Conservation (phyloP, 2,329 filamentous ascomycete species). For the Colletotrichum tabaci region DNA sequence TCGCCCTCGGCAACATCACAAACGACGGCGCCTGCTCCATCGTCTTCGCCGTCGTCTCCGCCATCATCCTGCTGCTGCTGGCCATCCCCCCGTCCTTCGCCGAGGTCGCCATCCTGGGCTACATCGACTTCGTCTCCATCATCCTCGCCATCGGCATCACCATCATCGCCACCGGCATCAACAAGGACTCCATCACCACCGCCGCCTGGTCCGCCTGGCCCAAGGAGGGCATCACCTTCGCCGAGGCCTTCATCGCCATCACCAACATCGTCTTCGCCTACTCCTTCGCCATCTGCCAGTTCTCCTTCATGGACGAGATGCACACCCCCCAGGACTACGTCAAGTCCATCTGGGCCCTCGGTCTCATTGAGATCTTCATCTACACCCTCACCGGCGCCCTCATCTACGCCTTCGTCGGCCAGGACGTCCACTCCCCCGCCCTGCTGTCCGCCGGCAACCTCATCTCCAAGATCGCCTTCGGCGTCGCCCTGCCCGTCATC, state of each 20-base stretch:
- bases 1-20: slow-evolving; percentile 77
- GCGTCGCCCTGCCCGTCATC: slow-evolving; percentile 80
- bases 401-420: slow-evolving; percentile 79
- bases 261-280: slow-evolving; percentile 82
- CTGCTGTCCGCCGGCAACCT: slow-evolving; percentile 74
- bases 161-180: slow-evolving; percentile 75
- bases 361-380: slow-evolving; percentile 73
- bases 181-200: slow-evolving; percentile 47
- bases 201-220: slow-evolving; percentile 62
- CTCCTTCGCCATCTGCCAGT: slow-evolving; percentile 68
- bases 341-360: slow-evolving; percentile 73
- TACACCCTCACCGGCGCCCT: slow-evolving; percentile 78
- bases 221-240: slow-evolving; percentile 61
- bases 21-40: slow-evolving; percentile 65
- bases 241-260: slow-evolving; percentile 72
- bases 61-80: slow-evolving; percentile 62
- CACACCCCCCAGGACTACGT: slow-evolving; percentile 62
- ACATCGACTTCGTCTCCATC: slow-evolving; percentile 74
- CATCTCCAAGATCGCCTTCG: slow-evolving; percentile 78
- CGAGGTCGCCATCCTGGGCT: slow-evolving; percentile 65
- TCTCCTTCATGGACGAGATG: slow-evolving; percentile 69
- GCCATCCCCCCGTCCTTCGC: slow-evolving; percentile 65
- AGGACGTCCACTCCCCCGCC: slow-evolving; percentile 75
- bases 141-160: slow-evolving; percentile 74
- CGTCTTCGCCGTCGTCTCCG: slow-evolving; percentile 62